Base-by-base conservation (phyloP, 2,329 filamentous ascomycete species). In the Davidsoniella virescens region DNA sequence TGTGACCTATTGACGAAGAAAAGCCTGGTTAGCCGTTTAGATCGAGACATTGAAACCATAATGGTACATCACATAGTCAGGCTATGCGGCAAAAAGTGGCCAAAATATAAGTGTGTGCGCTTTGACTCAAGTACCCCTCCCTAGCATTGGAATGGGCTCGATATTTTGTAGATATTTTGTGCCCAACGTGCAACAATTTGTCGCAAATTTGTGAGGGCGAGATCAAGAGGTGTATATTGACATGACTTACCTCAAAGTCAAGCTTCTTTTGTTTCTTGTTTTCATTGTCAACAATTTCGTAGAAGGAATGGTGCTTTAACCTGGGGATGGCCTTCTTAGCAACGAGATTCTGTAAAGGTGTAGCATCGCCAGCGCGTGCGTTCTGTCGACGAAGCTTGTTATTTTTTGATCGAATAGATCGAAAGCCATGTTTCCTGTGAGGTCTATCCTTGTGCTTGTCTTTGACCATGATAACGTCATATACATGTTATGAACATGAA, bases 281-380 rank as follows among this genome's bases (percentile, higher is more conserved):
- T 52, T 70, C 70, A 58, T 82, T 82, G 57, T 80, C 73, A 53
- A 79, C 72, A 54, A 79, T 70, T 61, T 82, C 77, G 57, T 77
- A 78, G 58, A 78, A 80, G 12, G 73, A 71, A 56, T 75, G 71
- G 60, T 82, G 74, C 58, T 77, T 77, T 41, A 69, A 63, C 54
- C 69, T 73, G 36, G 70, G 64, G 12, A 63, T 52, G 23, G 61
- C 56, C 43, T 62, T 64, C 53, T 64, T 68, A 44, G 65, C 64
- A 47, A 65, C 62, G 48, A 69, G 60, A 45, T 39, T 44, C n/a
- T 39, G 29, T 23, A 17, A 17, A 14, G 20, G 8, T 8, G 40
- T 2, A 20, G n/a, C 29, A 16, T 45, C n/a, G 8, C 41, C 39
- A 16, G 16, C 47, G 36, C 20, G 23, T 4, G 47, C 8, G 14